Percentiles rank a stretch among this genome's conserved stretches.
Conservation (phyloP, 371 early-diverging fungal genomes). For the Nosema muscidifuracis region DNA sequence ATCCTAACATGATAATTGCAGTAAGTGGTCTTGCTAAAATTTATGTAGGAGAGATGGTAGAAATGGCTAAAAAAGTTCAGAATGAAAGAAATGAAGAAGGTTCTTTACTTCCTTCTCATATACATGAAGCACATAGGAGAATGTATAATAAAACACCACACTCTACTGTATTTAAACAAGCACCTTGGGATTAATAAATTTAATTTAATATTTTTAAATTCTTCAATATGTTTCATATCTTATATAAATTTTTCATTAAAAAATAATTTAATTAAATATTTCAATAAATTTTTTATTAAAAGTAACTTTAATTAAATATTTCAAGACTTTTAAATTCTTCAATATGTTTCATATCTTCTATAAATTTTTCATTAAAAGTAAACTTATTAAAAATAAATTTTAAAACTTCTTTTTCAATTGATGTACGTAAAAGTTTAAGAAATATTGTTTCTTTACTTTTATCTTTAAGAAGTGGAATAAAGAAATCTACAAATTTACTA, state of each 20-base stretch:
- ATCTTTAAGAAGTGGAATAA: slow-evolving; percentile 25
- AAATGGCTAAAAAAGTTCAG: slow-evolving; percentile 67
- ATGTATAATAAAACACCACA: slow-evolving; percentile 66
- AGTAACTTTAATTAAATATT: not conserved
- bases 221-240: not conserved
- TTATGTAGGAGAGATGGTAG: slow-evolving; percentile 85
- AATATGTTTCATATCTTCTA: not conserved
- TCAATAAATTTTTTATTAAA: not conserved
- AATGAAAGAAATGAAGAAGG: slow-evolving; percentile 56
- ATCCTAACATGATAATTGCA: slow-evolving; percentile 76
- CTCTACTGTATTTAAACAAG: slow-evolving; percentile 44
- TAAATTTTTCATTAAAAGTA: slow-evolving; percentile 1
- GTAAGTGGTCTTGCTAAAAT: slow-evolving; percentile 84
- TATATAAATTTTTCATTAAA: not conserved
- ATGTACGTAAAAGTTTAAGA: slow-evolving; percentile 6
- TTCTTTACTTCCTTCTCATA: slow-evolving; percentile 70
- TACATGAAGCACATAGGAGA: slow-evolving; percentile 78
- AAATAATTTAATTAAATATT: not conserved
- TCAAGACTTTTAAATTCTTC: slow-evolving; percentile 9
- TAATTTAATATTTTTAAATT: not conserved
- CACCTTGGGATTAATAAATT: slow-evolving; percentile 43
- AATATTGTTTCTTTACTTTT: slow-evolving; percentile 30
- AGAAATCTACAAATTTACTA: slow-evolving; percentile 5
- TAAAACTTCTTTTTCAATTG: not conserved
- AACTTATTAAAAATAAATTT: slow-evolving; percentile 12